phyloP scores from a whole-genome alignment of 345 rosid genomes.

The Euphorbia peplus region DNA sequence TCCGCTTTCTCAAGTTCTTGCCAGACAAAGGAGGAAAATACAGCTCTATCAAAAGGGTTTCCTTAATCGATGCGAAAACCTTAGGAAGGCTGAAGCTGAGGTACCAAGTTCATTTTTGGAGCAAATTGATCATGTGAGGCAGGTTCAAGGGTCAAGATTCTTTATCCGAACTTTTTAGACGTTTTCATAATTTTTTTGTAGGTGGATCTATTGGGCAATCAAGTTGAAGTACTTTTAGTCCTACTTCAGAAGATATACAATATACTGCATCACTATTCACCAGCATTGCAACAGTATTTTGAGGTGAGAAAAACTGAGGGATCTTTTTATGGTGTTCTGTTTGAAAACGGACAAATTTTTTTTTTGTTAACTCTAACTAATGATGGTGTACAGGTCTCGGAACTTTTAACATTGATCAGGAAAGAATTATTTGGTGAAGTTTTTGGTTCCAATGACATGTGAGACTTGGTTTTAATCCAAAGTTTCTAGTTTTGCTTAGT shows the following conservation, averaged over 20 bases:
- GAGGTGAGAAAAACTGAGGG: constrained; percentile 33
- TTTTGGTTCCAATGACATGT: background rate
- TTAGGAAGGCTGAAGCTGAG: constrained; percentile 80
- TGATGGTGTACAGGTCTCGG: constrained; percentile 40
- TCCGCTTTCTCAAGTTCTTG: constrained; percentile 22
- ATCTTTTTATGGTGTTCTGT: background rate
- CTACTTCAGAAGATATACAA: constrained; percentile 51
- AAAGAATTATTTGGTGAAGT: constrained; percentile 34
- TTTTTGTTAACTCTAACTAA: background rate
- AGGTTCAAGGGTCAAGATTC: too few relatives aligned
- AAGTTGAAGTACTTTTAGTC: constrained; percentile 53
- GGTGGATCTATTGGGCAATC: constrained; percentile 89
- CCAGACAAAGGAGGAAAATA: constrained; percentile 34
- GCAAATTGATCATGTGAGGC: too few relatives aligned
- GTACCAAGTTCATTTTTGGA: constrained; percentile 30
- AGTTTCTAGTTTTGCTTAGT: background rate
- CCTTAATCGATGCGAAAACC: constrained; percentile 57
- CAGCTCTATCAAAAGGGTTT: constrained; percentile 58
- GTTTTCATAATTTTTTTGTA: constrained; percentile 8
- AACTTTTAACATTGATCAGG: constrained; percentile 49
- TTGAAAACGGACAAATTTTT: background rate
- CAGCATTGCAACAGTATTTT: constrained; percentile 37
- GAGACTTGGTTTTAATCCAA: background rate
- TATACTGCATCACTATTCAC: constrained; percentile 39
- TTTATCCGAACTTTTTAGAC: background rate